Percentiles rank a stretch among this genome's conserved stretches.
These are phyloP conservation scores for Tulasnella calospora DNA, from an alignment of 768 basidiomycete genomes.

Conservation along the genomic window DNA sequence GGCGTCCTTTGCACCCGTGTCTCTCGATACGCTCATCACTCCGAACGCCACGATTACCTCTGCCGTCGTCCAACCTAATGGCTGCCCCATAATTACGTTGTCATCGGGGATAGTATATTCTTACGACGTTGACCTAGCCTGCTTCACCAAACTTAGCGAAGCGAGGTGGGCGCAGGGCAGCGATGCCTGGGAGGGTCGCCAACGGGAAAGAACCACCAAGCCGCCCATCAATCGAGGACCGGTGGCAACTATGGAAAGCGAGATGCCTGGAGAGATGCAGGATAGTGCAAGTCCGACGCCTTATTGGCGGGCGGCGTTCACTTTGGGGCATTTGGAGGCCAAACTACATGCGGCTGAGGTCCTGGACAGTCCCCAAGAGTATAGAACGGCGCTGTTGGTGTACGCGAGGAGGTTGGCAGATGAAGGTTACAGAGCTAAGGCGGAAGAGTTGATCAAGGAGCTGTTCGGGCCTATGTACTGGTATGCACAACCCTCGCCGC, in stretches of 20 bases:
- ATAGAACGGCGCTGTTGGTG: slow-evolving; percentile 63
- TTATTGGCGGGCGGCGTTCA: slow-evolving; percentile 81
- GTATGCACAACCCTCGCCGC: slow-evolving; percentile 45
- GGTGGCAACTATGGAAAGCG: slow-evolving; percentile 34
- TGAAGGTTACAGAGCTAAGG: slow-evolving; percentile 81
- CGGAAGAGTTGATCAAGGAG: slow-evolving; percentile 86
- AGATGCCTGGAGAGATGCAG: slow-evolving; percentile 27
- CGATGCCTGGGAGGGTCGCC: slow-evolving; percentile 73
- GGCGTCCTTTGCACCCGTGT: slow-evolving; percentile 60
- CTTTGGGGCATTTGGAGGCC: slow-evolving; percentile 84
- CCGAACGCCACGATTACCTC: slow-evolving; percentile 60
- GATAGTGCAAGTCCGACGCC: neutral
- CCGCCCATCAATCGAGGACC: slow-evolving; percentile 27
- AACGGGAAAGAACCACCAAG: slow-evolving; percentile 43
- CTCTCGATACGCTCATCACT: slow-evolving; percentile 51
- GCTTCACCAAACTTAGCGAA: slow-evolving; percentile 74
- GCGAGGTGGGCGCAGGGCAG: slow-evolving; percentile 83
- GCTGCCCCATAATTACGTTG: slow-evolving; percentile 68
- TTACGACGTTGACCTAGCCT: slow-evolving; percentile 60
- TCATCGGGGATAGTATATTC: slow-evolving; percentile 75
- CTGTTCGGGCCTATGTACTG: slow-evolving; percentile 85
- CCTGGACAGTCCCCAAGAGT: slow-evolving; percentile 81
- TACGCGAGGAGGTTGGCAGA: slow-evolving; percentile 86
- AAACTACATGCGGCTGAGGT: slow-evolving; percentile 65
- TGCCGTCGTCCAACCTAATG: slow-evolving; percentile 69